Percentiles rank a stretch among this genome's conserved stretches.
Evolutionary conservation across 345 rosid species (phyloP).

Genomic region (Eucalyptus dawsonii): DNA sequence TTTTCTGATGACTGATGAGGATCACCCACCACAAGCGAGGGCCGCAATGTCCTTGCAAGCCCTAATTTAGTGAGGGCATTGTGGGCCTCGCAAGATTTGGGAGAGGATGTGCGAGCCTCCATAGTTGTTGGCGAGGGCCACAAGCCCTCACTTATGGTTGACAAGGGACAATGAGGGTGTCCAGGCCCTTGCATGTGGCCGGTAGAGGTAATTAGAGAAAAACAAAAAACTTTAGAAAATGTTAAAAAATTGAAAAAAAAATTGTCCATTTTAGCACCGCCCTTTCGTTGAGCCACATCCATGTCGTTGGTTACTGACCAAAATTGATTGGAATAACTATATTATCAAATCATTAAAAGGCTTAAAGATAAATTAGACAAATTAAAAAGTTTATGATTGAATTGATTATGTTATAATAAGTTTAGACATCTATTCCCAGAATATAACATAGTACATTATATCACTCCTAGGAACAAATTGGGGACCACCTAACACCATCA

Average conservation of each 20-base stretch:
- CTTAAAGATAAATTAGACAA: too few relatives aligned
- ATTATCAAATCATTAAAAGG: too few relatives aligned
- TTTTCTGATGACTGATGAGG: background rate
- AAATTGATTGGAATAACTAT: background rate
- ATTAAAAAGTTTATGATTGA: background rate
- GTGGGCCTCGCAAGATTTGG: background rate
- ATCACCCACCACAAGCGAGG: background rate
- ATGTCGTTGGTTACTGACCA: accelerated
- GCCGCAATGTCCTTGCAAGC: background rate
- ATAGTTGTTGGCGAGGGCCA: background rate
- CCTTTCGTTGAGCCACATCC: background rate
- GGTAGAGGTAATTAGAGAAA: background rate
- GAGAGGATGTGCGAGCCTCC: background rate
- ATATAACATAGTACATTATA: background rate
- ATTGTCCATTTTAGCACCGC: background rate
- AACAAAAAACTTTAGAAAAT: background rate
- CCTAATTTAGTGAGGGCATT: background rate
- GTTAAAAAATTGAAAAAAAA: too few relatives aligned
- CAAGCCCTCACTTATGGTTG: background rate
- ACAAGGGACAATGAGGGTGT: background rate
- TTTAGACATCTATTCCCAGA: background rate
- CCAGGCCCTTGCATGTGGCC: background rate
- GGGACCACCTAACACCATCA: background rate
- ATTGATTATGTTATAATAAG: background rate
- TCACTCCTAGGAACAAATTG: background rate